Conservation (phyloP, 208 protist species). For the Leishmania arabica region DNA sequence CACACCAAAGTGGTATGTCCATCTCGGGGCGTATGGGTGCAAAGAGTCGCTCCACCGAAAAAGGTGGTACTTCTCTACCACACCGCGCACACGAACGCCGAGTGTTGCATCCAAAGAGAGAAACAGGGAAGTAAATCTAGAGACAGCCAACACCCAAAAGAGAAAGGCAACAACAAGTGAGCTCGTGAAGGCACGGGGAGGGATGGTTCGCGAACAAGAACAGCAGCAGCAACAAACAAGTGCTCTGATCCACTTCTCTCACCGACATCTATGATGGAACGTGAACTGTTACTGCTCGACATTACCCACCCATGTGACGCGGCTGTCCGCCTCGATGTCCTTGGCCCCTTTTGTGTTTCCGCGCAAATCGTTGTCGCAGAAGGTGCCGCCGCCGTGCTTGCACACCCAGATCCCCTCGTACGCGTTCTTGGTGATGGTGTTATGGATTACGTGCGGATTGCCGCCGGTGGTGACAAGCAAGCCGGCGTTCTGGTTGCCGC, state of each 20-base stretch:
- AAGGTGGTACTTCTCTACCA: not conserved
- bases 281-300: slow-evolving; percentile 31
- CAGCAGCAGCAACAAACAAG: not conserved
- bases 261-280: not conserved
- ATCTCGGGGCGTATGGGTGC: not conserved
- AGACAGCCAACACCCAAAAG: not conserved
- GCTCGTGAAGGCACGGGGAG: not conserved
- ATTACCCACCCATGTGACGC: slow-evolving; percentile 72
- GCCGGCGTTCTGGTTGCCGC: slow-evolving; percentile 78
- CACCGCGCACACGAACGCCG: not conserved
- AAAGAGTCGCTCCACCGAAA: not conserved
- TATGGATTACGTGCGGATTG: slow-evolving; percentile 70
- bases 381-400: slow-evolving; percentile 72
- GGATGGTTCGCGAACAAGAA: too few relatives aligned
- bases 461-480: slow-evolving; percentile 82
- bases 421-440: slow-evolving; percentile 70
- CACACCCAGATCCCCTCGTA: slow-evolving; percentile 93
- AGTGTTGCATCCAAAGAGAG: not conserved
- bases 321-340: slow-evolving; percentile 65
- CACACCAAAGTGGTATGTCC: not conserved
- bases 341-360: slow-evolving; percentile 76
- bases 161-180: not conserved
- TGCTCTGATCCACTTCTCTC: not conserved
- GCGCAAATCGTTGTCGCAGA: slow-evolving; percentile 84
- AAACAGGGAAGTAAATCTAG: not conserved